Evolutionary conservation across 2,329 filamentous ascomycete species (phyloP), one percentile per base, ranked within the genome.

Genomic region (Beauveria sp.): DNA sequence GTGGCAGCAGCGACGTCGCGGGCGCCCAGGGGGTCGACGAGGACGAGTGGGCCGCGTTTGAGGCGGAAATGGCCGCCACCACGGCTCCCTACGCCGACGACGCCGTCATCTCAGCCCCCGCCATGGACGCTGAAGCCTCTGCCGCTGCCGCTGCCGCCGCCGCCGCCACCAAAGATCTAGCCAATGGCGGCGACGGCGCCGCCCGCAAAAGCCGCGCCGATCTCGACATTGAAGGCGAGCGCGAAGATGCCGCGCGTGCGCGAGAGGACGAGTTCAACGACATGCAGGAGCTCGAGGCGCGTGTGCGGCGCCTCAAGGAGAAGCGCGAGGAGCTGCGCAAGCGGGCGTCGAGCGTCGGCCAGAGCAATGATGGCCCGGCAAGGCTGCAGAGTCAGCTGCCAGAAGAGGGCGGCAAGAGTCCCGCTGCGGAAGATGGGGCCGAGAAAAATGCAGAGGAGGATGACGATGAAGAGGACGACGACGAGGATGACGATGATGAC

Each of bases 31-130:
- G 79, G 8, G 76, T 79, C 9, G 86, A 93, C 70, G 90, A 96
- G 69, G 85, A 88, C 60, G 90, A 95, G 74, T 95, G 90, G 89
- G 88, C 90, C 2, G 90, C 90, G 9, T 96, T 96, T 70, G 88
- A 96, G 71, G 89, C 89, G 3, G 90, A 96, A 60, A 86, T 96
- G 61, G 88, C 86, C 20, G 75, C 77, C 34, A 70, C 77, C 26
- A 67, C 72, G 31, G 69, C 69, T 2, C 68, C 75, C 2, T 74
- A 74, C 64, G 68, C 71, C 24, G 70, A 74, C 48, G 79, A 82
- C 62, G 86, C 84, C 7, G 83, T 86, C 3, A 90, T 91, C 65
- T 86, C 83, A 1, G 88, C 88, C 0, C 85, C 87, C 0, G 88
- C 87, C 3, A 77, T 91, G 70, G 84, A 85, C 2, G 81, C 84